Base-by-base conservation (phyloP, 345 rosid genomes). In the Pseudoturritis turrita region DNA sequence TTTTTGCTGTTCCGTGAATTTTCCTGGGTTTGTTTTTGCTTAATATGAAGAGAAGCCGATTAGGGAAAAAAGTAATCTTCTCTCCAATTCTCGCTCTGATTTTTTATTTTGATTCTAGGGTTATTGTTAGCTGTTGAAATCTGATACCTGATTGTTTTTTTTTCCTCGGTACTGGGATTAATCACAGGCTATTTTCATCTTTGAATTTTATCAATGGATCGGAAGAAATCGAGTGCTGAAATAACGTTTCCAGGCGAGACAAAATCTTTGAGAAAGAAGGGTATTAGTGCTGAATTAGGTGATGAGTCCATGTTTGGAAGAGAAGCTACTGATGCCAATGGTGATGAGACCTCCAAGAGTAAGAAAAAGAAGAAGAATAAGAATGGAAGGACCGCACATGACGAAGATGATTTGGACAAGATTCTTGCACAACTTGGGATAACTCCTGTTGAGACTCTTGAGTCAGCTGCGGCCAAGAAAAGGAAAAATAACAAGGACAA, bases 401-500 rank as follows among this genome's bases (percentile, higher is more conserved):
- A 95, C 78, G 97, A 95, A 80, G 96, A 88, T 10, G 99, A 95
- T 72, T 83, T 91, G 85, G 99, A 91, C 78, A 89, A 87, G 81
- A 75, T 95, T 78, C 96, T 95, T 54, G 93, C 97, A 7, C 90
- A 83, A 77, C 96, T 91, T 80, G 96, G 96, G 60, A 91, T 74
- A 78, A 72, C 43, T 22, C 78, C 84, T 71, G 69, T 69, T 64
- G 94, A 89, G 46, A 80, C 62, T 31, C 80, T 73, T 71, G 88
- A 84, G 69, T 82, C 88, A 73, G 93, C 90, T 62, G 93, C 97
- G 28, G 93, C 93, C 13, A 94, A 91, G 85, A 94, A 88, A 77
- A 93, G 81, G 85, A 93, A 81, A 50, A 93, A 90, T 84, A 94
- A 94, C 85, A 89, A 89, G 75, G 88, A 86, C 52, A 83, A 91